Conservation (phyloP, 805 yeast genomes). For the Zygosaccharomyces kombuchaensis region DNA sequence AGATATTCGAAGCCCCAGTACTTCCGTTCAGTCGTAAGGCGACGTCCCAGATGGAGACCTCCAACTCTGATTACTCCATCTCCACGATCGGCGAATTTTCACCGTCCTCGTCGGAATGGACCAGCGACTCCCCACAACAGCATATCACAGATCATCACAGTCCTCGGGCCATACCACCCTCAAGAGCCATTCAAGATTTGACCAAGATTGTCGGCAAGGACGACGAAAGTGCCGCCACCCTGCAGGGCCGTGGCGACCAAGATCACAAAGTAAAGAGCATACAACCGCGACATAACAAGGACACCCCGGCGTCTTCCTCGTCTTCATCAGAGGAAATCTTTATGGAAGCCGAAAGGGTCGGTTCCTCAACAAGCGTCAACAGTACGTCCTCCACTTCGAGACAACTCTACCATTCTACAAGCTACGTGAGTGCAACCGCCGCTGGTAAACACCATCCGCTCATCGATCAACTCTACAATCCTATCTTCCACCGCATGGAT, state of each 20-base stretch:
- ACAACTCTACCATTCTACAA: slow-evolving; percentile 6
- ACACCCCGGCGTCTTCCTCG: slow-evolving; percentile 10
- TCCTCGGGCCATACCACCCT: slow-evolving; percentile 36
- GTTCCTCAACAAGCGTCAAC: slow-evolving; percentile 29
- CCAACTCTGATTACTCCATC: slow-evolving; percentile 35
- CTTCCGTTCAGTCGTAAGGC: slow-evolving; percentile 23
- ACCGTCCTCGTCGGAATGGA: slow-evolving; percentile 43
- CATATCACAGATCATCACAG: slow-evolving; percentile 16
- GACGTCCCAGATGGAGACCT: slow-evolving; percentile 27
- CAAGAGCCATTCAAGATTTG: slow-evolving; percentile 40
- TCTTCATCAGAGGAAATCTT: slow-evolving; percentile 25
- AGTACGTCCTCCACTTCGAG: slow-evolving; percentile 22
- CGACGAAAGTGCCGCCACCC: slow-evolving; percentile 2
- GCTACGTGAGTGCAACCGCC: slow-evolving; percentile 4
- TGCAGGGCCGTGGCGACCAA: background rate
- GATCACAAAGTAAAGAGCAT: background rate
- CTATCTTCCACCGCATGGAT: slow-evolving; percentile 48
- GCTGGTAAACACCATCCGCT: slow-evolving; percentile 38
- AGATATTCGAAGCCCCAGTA: slow-evolving; percentile 30
- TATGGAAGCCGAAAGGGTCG: slow-evolving; percentile 25
- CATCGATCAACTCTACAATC: slow-evolving; percentile 53
- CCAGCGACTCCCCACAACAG: slow-evolving; percentile 38
- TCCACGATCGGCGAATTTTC: slow-evolving; percentile 45
- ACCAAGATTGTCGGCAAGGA: slow-evolving; percentile 33
- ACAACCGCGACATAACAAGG: slow-evolving; percentile 5